Conservation (phyloP, 805 yeast genomes). For the Isabelozyma rhagii region DNA sequence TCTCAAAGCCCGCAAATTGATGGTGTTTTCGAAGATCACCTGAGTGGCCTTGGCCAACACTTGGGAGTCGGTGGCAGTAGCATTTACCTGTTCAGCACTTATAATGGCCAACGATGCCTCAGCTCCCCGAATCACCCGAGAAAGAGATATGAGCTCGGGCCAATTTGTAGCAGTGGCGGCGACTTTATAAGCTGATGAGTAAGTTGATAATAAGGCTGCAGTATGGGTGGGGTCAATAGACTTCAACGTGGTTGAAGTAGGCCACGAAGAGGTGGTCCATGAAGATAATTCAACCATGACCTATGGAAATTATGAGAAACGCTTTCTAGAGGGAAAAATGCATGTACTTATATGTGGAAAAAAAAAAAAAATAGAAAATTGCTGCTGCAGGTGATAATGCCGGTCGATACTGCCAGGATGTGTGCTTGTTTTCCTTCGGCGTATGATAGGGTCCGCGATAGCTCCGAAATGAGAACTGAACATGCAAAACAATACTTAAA, state of each 20-base stretch:
- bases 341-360: too few species aligned
- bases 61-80: slow-evolving; percentile 33
- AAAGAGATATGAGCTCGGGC: slow-evolving; percentile 15
- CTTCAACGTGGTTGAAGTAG: slow-evolving; percentile 27
- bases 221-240: slow-evolving; percentile 21
- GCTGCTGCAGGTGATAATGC: too few species aligned
- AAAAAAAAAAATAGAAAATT: too few species aligned
- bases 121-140: slow-evolving; percentile 29
- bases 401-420: too few species aligned
- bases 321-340: too few species aligned
- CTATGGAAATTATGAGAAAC: too few species aligned
- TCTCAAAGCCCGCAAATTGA: slow-evolving; percentile 27
- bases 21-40: slow-evolving; percentile 28
- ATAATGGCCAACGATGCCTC: slow-evolving; percentile 34
- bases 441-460: too few species aligned
- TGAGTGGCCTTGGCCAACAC: slow-evolving; percentile 28
- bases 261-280: slow-evolving; percentile 4
- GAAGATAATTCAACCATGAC: not conserved
- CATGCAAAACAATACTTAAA: too few species aligned
- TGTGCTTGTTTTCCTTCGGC: too few species aligned
- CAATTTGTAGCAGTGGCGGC: slow-evolving; percentile 7
- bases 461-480: too few species aligned
- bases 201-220: slow-evolving; percentile 15
- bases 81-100: slow-evolving; percentile 31
- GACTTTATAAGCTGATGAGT: slow-evolving; percentile 13